Evolutionary conservation across 2,329 filamentous ascomycete genomes (phyloP).

Genomic region (Ascosphaera aggregata): DNA sequence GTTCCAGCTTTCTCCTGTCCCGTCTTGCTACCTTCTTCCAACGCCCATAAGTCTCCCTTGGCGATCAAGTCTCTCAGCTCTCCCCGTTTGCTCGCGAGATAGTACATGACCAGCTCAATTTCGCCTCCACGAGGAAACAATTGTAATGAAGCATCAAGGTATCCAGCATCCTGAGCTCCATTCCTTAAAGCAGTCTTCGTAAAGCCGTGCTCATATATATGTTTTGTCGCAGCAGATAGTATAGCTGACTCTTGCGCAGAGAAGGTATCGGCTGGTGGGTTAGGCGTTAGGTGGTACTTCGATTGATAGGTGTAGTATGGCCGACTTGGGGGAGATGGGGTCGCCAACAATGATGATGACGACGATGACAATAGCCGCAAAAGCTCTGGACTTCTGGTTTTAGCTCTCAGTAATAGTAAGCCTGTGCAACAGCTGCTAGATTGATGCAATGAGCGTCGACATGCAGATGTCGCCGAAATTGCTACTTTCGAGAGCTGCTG

Average conservation of each 20-base stretch:
- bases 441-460: not conserved
- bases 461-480: too few species aligned
- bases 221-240: slow-evolving; percentile 45
- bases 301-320: slow-evolving; percentile 38
- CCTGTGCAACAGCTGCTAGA: not conserved
- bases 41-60: slow-evolving; percentile 6
- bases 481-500: too few species aligned
- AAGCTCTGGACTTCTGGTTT: too few species aligned
- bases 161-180: slow-evolving; percentile 65
- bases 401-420: not conserved
- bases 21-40: slow-evolving; percentile 5
- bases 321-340: too few species aligned
- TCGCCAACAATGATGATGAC: slow-evolving; percentile 15
- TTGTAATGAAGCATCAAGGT: slow-evolving; percentile 65
- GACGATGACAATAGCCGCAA: slow-evolving; percentile 21
- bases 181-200: slow-evolving; percentile 46
- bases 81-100: slow-evolving; percentile 18
- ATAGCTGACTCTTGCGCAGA: slow-evolving; percentile 44
- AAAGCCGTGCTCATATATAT: slow-evolving; percentile 69
- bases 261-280: slow-evolving; percentile 33
- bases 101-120: slow-evolving; percentile 48
- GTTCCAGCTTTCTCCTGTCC: slow-evolving; percentile 6
- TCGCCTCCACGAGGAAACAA: slow-evolving; percentile 57
- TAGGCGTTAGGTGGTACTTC: slow-evolving; percentile 38
- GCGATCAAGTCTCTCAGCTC: slow-evolving; percentile 15